A percentile compares a stretch with the other conserved stretches of the same genome.
Evolutionary conservation across 495 filamentous ascomycete species (phyloP).

Genomic region (Amorphotheca resinae): DNA sequence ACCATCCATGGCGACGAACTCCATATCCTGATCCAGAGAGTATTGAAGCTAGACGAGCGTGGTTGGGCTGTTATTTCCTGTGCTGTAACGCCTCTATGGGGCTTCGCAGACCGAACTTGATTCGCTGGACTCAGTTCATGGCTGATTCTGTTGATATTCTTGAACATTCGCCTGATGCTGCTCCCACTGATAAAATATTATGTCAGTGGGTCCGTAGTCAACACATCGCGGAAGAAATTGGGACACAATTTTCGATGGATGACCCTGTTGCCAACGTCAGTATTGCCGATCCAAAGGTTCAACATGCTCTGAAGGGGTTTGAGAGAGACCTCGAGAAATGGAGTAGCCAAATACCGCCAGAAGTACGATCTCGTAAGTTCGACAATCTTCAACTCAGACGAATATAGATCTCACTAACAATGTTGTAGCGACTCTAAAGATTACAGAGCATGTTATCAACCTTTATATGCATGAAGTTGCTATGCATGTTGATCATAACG

Average conservation of each 20-base stretch:
- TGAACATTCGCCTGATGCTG: slow-evolving; percentile 55
- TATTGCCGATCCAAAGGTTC: slow-evolving; percentile 62
- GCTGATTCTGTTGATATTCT: slow-evolving; percentile 69
- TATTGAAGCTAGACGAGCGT: slow-evolving; percentile 63
- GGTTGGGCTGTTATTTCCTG: slow-evolving; percentile 73
- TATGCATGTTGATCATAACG: slow-evolving; percentile 57
- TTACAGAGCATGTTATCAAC: slow-evolving; percentile 52
- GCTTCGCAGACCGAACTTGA: slow-evolving; percentile 65
- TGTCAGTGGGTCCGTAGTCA: slow-evolving; percentile 68
- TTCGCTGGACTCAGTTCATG: slow-evolving; percentile 77
- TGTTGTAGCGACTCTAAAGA: slow-evolving; percentile 36
- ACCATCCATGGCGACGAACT: slow-evolving; percentile 36
- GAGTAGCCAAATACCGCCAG: slow-evolving; percentile 23
- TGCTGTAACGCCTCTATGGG: slow-evolving; percentile 62
- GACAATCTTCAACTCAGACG: neutral
- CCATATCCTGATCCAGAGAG: slow-evolving; percentile 46
- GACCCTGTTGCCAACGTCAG: slow-evolving; percentile 49
- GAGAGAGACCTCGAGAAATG: slow-evolving; percentile 64
- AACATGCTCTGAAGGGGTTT: slow-evolving; percentile 63
- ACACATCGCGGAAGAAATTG: slow-evolving; percentile 70
- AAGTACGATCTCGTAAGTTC: slow-evolving; percentile 23
- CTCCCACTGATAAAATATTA: slow-evolving; percentile 58
- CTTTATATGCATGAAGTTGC: slow-evolving; percentile 84
- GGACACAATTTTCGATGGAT: slow-evolving; percentile 63
- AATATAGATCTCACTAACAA: slow-evolving; percentile 5